Evolutionary conservation across 345 rosid species (phyloP), one percentile per base, ranked within the genome.

Genomic region (Arabidopsis suecica): DNA sequence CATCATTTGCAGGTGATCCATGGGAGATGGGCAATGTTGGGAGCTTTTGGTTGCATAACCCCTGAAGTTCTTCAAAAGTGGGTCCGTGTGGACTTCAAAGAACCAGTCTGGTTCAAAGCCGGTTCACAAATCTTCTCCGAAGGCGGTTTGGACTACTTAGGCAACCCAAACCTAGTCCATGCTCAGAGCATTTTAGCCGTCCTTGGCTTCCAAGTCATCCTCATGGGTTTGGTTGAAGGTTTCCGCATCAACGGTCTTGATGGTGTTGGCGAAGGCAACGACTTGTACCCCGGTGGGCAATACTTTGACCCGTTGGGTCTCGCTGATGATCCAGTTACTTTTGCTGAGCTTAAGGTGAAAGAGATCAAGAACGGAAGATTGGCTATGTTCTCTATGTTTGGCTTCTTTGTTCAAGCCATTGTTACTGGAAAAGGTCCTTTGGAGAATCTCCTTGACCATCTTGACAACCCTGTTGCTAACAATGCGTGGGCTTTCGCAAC

Each of bases 311-410:
- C 97, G 2, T 83, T 91, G 1, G 97, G 99, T 77, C 91, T 95
- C 0, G 96, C 97, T 0, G 97, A 95, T 56, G 97, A 95, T 57
- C 97, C 99, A 0, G 84, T 74, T 18, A 85, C 97, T 0, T 90
- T 90, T 16, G 95, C 97, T 22, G 97, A 95, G 87, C 91, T 94
- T 69, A 94, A 94, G 84, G 99, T 95, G 38, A 94, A 94, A 79
- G 98, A 94, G 81, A 91, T 94, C 82, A 91, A 91, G 89, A 91
- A 94, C 49, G 98, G 97, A 22, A 78, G 98, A 68, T 79, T 91
- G 20, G 98, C 97, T 71, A 91, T 91, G 98, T 94, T 94, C 87
- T 88, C 98, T 57, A 94, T 94, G 98, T 94, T 94, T 64, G 97
- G 98, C 38, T 94, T 88, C 93, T 94, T 90, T 55, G 97, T 94